Conservation (phyloP, 495 filamentous ascomycete species). For the Daldinia vernicosa region DNA sequence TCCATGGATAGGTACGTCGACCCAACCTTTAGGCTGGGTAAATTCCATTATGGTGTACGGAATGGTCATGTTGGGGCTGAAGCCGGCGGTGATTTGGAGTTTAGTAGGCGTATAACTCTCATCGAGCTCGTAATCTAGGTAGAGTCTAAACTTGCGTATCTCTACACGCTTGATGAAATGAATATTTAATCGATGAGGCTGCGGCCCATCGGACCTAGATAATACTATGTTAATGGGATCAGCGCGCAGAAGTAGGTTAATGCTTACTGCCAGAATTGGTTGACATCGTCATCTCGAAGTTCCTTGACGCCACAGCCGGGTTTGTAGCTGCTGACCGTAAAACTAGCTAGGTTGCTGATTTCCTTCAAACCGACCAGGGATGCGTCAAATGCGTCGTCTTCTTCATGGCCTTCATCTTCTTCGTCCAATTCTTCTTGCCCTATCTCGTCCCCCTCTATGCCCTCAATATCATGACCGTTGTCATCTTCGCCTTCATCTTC, state of each 20-base stretch:
- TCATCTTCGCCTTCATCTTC: slow-evolving; percentile 17
- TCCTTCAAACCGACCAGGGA: slow-evolving; percentile 73
- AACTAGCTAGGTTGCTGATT: slow-evolving; percentile 92
- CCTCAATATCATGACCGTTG: slow-evolving; percentile 20
- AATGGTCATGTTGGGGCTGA: slow-evolving; percentile 84
- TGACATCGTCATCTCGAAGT: slow-evolving; percentile 79
- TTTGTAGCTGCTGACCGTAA: slow-evolving; percentile 90
- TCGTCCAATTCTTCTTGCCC: slow-evolving; percentile 41
- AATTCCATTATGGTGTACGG: slow-evolving; percentile 82
- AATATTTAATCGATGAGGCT: slow-evolving; percentile 91
- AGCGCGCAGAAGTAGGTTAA: background rate
- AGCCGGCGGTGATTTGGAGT: slow-evolving; percentile 85
- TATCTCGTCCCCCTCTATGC: slow-evolving; percentile 18
- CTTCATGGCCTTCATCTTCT: slow-evolving; percentile 25
- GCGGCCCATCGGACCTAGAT: slow-evolving; percentile 84
- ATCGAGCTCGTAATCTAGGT: slow-evolving; percentile 88
- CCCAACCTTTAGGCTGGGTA: slow-evolving; percentile 87
- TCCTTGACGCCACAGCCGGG: slow-evolving; percentile 89
- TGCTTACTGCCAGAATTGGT: slow-evolving; percentile 86
- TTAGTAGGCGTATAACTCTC: slow-evolving; percentile 98
- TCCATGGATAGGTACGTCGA: slow-evolving; percentile 78
- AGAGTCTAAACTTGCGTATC: slow-evolving; percentile 83
- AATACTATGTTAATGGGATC: slow-evolving; percentile 19
- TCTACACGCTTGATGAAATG: slow-evolving; percentile 95
- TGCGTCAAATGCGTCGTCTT: slow-evolving; percentile 53